Base-by-base conservation (phyloP, 2,329 filamentous ascomycete species). In the Canariomyces notabilis region DNA sequence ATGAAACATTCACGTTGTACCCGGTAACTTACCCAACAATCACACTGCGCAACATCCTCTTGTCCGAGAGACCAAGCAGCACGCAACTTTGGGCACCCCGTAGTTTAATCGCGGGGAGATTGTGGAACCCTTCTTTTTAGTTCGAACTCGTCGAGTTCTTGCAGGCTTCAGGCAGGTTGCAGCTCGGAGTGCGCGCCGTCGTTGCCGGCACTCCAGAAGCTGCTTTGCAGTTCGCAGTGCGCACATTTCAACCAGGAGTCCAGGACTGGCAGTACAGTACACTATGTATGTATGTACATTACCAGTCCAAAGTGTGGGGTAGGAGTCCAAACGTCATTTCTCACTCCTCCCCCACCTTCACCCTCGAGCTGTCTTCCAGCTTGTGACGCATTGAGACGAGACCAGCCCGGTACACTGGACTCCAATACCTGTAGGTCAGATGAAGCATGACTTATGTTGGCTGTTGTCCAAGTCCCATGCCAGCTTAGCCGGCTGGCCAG, bases 41-140 rank as follows among this genome's bases (percentile, higher is more conserved):
- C 51, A 23, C 29, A 48, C n/a, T n/a, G n/a, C n/a, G n/a, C n/a
- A n/a, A n/a, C 55, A 57, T 59, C 56, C 56, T 55, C 56, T 59
- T 49, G 56, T 53, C 56, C 56, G 56, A 53, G 49, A 40, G 21
- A 38, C 42, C 42, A 46, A 42, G 22, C 45, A 19, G 21, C 37
- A 38, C 33, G 15, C 32, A 31, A 26, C 31, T 15, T 32, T 12
- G 37, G n/a, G n/a, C n/a, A n/a, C n/a, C n/a, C n/a, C n/a, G n/a
- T n/a, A n/a, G n/a, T 11, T 26, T 11, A 6, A 6, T 26, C 11
- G 22, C 22, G 22, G 11, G 22, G 22, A 26, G 11, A 6, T 11
- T 26, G 22, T 11, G 22, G 22, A 11, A 6, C 22, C 26, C 4
- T 29, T 3, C 14, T 9, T 29, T 29, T 29, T 29, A 29, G 26